Evolutionary conservation across 2,329 filamentous ascomycete genomes (phyloP), one percentile per base, ranked within the genome.

Genomic region (Didymella exigua): DNA sequence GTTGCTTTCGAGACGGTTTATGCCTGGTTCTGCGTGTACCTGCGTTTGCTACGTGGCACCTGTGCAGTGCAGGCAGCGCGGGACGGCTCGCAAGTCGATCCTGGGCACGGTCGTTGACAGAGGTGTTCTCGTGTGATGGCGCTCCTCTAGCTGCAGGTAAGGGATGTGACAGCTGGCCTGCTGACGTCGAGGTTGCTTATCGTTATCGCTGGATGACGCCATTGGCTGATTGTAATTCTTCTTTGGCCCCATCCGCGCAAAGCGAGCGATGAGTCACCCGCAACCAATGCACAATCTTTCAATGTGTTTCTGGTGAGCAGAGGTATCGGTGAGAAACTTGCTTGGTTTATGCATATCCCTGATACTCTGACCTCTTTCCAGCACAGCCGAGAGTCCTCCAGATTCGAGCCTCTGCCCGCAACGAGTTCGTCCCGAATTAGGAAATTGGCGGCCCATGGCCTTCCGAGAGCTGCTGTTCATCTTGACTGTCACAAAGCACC

Each of bases 31-130:
- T 58, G 58, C 57, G 65, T 61, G 67, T 69, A 67, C 69, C 69
- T 70, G 67, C 65, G 62, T 67, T 62, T 70, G 69, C 68, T 68
- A 72, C 71, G 71, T 73, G 71, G 71, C 71, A 72, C 70, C 70
- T 72, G 62, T 71, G 60, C 67, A 70, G 65, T 68, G 62, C 67
- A 70, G 65, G 48, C 47, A 68, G 67, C 58, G 58, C 56, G 52
- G 55, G 59, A 70, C 70, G 70, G 66, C 69, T 70, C 70, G 64
- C 61, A 67, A 68, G 70, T 71, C 65, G 71, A 73, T 72, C 71
- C 65, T 72, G 66, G 63, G 67, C 68, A 67, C 62, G 61, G 65
- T 54, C 60, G 52, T 60, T 38, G 55, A 57, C 59, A 54, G 56
- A 54, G 34, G 53, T 50, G 57, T 63, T 56, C 43, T 48, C 27